Evolutionary conservation across 257 asterid genomes (phyloP), one percentile per base, ranked within the genome.

Genomic region (Solanum pimpinellifolium): DNA sequence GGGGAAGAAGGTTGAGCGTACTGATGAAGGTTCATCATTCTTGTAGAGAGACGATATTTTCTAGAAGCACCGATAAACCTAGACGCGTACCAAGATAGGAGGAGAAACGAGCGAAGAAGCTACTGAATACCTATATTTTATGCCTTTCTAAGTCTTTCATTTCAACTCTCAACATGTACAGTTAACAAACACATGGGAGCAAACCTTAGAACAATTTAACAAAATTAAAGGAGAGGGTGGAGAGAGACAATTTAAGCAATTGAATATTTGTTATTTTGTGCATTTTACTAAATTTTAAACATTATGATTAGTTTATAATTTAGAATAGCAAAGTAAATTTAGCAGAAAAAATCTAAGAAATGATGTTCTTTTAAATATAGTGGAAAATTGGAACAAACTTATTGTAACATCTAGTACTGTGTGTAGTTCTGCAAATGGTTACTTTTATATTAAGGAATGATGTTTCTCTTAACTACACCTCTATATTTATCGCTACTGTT

Each of bases 41-140:
- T 37, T 25, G 6, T 16, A 65, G 81, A 18, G 46, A 29, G 14
- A 89, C 60, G 3, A 60, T 88, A 25, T 87, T 91, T 9, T 85
- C 89, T 31, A 86, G 87, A 33, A 86, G 86, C 41, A 60, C n/a
- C 68, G 72, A 80, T 62, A 80, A 84, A 23, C 84, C 3, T 44
- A 25, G 47, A 35, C 10, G 8, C 11, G 42, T 86, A 13, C 47
- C 70, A 11, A 89, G 85, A 23, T 90, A 88, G 82, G 91, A 87
- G 87, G 88, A 90, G 91, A 86, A 89, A 88, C 90, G 88, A 60
- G 65, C 70, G 83, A 94, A 93, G 82, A 89, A 86, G 89, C 89
- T 92, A 39, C 93, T 89, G 86, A 88, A 84, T 35, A 88, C 62
- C 87, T 93, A 59, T 95, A 95, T 88, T 92, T 92, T 89, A 72